A percentile compares a stretch with the other conserved stretches of the same genome.
Conservation (phyloP, 306 rosid species). For the Phaseolus lunatus region DNA sequence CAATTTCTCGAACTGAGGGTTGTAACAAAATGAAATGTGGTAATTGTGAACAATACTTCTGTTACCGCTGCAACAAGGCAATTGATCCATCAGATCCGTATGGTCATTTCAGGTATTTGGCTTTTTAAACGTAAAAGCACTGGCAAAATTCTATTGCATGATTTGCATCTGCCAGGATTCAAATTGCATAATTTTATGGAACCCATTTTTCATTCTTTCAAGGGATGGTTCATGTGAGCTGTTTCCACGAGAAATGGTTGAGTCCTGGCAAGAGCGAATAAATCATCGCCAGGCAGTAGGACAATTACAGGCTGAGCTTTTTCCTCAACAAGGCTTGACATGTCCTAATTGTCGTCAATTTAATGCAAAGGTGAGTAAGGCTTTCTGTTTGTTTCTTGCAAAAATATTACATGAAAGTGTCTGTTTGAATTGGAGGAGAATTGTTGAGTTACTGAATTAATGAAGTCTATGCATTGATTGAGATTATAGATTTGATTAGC, state of each 20-base stretch:
- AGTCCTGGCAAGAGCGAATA: conserved; percentile 67
- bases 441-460: conserved; percentile 28
- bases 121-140: conserved; percentile 6
- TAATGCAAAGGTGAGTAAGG: conserved; percentile 82
- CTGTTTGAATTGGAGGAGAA: conserved; percentile 13
- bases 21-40: conserved; percentile 92
- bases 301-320: conserved; percentile 67
- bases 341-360: conserved; percentile 89
- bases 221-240: conserved; percentile 79
- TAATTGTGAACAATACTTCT: conserved; percentile 81
- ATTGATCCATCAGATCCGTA: conserved; percentile 73
- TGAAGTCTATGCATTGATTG: background rate
- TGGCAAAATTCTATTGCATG: conserved; percentile 35
- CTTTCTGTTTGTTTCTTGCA: conserved; percentile 23
- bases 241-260: conserved; percentile 73
- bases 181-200: conserved; percentile 25
- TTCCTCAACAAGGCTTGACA: conserved; percentile 47
- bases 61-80: conserved; percentile 81
- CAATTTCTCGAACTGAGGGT: conserved; percentile 81
- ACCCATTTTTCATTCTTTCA: conserved; percentile 41
- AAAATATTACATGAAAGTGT: background rate
- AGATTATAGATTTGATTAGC: conserved; percentile 32
- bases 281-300: conserved; percentile 69
- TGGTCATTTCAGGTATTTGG: conserved; percentile 72
- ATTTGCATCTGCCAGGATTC: conserved; percentile 29